A percentile compares a stretch with the other conserved stretches of the same genome.
Conservation (phyloP, 2,329 filamentous ascomycete species). For the Penicillium sp. region DNA sequence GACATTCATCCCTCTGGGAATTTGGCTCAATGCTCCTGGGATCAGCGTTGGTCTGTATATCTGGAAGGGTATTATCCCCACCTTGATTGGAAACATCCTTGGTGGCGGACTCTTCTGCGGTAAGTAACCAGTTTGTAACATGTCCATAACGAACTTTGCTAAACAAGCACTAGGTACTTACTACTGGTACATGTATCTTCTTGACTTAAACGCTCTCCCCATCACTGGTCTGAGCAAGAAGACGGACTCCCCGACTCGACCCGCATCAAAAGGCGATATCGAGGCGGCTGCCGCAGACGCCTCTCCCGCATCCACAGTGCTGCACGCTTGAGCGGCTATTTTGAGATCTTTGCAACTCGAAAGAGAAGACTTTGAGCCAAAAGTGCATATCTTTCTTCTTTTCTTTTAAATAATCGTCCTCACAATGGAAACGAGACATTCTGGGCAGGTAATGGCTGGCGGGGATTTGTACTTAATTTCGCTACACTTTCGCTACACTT, state of each 20-base stretch:
- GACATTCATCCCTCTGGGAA: slow-evolving; percentile 60
- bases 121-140: slow-evolving; percentile 11
- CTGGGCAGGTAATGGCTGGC: neutral
- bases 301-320: neutral
- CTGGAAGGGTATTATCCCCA: slow-evolving; percentile 64
- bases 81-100: slow-evolving; percentile 60
- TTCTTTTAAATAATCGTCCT: neutral
- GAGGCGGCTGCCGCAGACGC: slow-evolving; percentile 17
- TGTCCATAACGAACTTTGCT: neutral
- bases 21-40: slow-evolving; percentile 55
- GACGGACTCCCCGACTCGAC: neutral
- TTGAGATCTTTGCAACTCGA: neutral
- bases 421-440: neutral
- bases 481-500: neutral
- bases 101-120: slow-evolving; percentile 61
- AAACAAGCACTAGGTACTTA: slow-evolving; percentile 39
- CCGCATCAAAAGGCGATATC: slow-evolving; percentile 7
- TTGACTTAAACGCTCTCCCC: slow-evolving; percentile 29
- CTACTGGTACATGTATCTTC: slow-evolving; percentile 57
- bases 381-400: neutral
- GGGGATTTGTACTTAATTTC: neutral
- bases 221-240: slow-evolving; percentile 25
- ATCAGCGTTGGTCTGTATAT: slow-evolving; percentile 60
- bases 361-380: too few relatives aligned
- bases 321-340: neutral